Base-by-base conservation (phyloP, 768 basidiomycete species). In the Xerocomellus chrysenteron region DNA sequence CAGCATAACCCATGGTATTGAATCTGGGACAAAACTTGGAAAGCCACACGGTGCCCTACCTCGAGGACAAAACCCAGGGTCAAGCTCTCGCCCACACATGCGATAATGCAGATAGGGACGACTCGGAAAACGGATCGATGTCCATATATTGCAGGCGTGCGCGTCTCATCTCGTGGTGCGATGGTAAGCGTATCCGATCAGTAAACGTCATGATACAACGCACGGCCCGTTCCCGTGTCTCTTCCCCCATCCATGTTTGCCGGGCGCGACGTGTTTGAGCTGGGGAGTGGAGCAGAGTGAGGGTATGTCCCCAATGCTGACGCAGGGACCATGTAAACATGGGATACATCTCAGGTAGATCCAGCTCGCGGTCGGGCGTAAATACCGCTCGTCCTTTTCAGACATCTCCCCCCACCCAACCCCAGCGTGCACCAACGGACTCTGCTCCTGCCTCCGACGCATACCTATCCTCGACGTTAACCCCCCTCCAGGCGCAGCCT, bases 281-380 rank as follows among this genome's bases (percentile, higher is more conserved):
- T 35, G 21, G 50, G 13, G 0, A 49, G 28, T 28, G 28, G 28
- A 28, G 28, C 7, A 28, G 28, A 28, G 28, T 8, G 53, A 21
- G 43, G 21, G 5, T 40, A 19, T 4, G 13, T 9, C 26, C 33
- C 49, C 13, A 49, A 24, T 4, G 51, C 19, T 13, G 65, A 28
- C 21, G 45, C 30, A 24, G 69, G 64, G 0, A 66, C 17, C 21
- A 70, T 70, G 62, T 62, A 21, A 70, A 72, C 69, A 72, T 70
- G 7, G 68, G 71, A 19, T 72, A 64, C 33, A 66, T 47, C 21
- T 46, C 52, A 16, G 2, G 17, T 11, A 7, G 28, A 44, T 43
- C 40, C 10, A 21, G 28, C n/a, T n/a, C n/a, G n/a, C n/a, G n/a
- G 13, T 32, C 21, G 44, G 50, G 14, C 44, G 55, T 9, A 56